Percentiles rank a stretch among this genome's conserved stretches.
phyloP scores from a whole-genome alignment of 805 yeast genomes.

The Groenewaldozyma salmanticensis region DNA sequence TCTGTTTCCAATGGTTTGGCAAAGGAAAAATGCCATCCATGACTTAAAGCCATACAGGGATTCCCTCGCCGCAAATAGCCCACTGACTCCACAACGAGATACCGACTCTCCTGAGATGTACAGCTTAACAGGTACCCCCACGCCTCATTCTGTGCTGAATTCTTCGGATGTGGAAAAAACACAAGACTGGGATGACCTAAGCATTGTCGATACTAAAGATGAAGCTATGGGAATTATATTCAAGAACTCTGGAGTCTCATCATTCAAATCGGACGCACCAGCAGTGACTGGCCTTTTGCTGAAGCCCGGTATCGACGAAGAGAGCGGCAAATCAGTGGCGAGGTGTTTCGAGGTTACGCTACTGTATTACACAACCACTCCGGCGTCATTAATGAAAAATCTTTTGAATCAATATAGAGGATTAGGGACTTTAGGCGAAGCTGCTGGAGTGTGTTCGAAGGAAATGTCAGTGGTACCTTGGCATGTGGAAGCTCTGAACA shows the following conservation, averaged over 20 bases:
- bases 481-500: constrained; percentile 30
- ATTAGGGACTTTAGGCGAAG: constrained; percentile 27
- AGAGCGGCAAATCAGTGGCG: constrained; percentile 4
- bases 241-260: constrained; percentile 8
- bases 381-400: constrained; percentile 21
- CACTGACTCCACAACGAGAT: constrained; percentile 18
- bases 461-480: constrained; percentile 28
- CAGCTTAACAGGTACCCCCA: constrained; percentile 15
- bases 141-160: constrained; percentile 1
- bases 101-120: constrained; percentile 25
- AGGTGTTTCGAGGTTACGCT: constrained; percentile 18
- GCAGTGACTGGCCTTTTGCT: constrained; percentile 17
- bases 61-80: constrained; percentile 6
- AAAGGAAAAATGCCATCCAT: not conserved
- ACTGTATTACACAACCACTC: constrained; percentile 17
- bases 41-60: not conserved
- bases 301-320: constrained; percentile 12
- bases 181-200: constrained; percentile 15
- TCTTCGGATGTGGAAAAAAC: constrained; percentile 5
- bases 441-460: constrained; percentile 25
- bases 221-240: constrained; percentile 23
- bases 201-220: constrained; percentile 23
- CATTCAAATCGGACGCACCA: constrained; percentile 1
- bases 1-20: not conserved
- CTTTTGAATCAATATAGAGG: constrained; percentile 29